phyloP scores from a whole-genome alignment of 805 yeast genomes.

The Ogataea neopini region DNA sequence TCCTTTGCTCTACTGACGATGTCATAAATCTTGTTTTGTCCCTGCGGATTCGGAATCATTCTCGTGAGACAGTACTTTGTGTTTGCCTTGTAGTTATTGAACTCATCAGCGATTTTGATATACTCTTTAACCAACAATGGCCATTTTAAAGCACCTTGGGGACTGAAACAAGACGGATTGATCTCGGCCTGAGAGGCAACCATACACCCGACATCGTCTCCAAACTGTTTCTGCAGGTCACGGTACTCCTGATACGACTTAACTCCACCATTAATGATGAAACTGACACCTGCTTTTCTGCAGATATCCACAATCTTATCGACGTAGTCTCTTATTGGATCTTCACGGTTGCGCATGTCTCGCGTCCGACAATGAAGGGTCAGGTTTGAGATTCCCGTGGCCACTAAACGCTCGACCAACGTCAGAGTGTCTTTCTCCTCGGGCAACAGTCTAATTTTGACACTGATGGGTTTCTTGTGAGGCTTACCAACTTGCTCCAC shows the following conservation, averaged over 20 bases:
- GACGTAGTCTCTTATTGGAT: slow-evolving; percentile 72
- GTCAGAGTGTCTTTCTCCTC: slow-evolving; percentile 58
- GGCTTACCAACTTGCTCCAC: slow-evolving; percentile 84
- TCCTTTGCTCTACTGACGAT: slow-evolving; percentile 56
- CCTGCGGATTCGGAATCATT: slow-evolving; percentile 56
- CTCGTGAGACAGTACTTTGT: slow-evolving; percentile 80
- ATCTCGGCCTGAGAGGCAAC: slow-evolving; percentile 88
- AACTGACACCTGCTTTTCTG: slow-evolving; percentile 58
- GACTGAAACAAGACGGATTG: slow-evolving; percentile 75
- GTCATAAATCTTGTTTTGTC: slow-evolving; percentile 49
- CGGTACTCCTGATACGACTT: slow-evolving; percentile 52
- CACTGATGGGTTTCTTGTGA: slow-evolving; percentile 76
- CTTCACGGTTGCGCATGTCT: slow-evolving; percentile 84
- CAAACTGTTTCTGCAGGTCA: slow-evolving; percentile 51
- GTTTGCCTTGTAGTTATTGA: slow-evolving; percentile 67
- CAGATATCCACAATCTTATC: slow-evolving; percentile 63
- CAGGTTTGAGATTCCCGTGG: slow-evolving; percentile 81
- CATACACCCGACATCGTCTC: slow-evolving; percentile 82
- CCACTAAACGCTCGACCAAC: slow-evolving; percentile 56
- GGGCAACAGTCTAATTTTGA: slow-evolving; percentile 81
- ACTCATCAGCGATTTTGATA: slow-evolving; percentile 49
- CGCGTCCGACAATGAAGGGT: slow-evolving; percentile 92
- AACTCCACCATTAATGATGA: slow-evolving; percentile 83
- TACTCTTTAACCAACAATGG: slow-evolving; percentile 55
- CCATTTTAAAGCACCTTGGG: slow-evolving; percentile 52